Evolutionary conservation across 2,329 filamentous ascomycete species (phyloP).

Genomic region (Colletotrichum sp.): DNA sequence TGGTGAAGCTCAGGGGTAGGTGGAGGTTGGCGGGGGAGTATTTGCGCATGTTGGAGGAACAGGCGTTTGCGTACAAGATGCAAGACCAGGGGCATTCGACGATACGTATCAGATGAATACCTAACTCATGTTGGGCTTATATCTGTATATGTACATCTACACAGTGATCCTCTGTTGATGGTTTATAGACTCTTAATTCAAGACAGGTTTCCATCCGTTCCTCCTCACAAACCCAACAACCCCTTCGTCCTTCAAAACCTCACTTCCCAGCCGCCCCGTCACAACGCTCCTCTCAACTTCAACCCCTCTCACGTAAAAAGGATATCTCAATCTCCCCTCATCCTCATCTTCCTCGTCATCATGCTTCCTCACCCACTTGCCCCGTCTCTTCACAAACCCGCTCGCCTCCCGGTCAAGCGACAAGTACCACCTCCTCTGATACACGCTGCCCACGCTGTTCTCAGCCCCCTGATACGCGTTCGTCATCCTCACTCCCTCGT

Average conservation of each 20-base stretch:
- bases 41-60: slow-evolving; percentile 36
- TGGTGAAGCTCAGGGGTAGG: slow-evolving; percentile 31
- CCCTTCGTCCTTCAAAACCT: slow-evolving; percentile 66
- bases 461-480: slow-evolving; percentile 71
- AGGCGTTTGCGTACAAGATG: slow-evolving; percentile 33
- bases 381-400: slow-evolving; percentile 51
- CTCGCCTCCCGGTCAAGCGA: slow-evolving; percentile 64
- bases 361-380: not conserved
- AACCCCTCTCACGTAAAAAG: slow-evolving; percentile 66
- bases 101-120: not conserved
- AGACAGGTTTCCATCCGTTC: slow-evolving; percentile 62
- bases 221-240: slow-evolving; percentile 61
- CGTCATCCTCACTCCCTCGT: slow-evolving; percentile 58
- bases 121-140: not conserved
- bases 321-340: slow-evolving; percentile 44
- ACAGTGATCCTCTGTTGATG: not conserved
- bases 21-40: slow-evolving; percentile 43
- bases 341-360: not conserved
- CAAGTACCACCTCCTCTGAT: slow-evolving; percentile 72
- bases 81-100: not conserved
- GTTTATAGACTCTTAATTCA: slow-evolving; percentile 32
- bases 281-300: slow-evolving; percentile 70
- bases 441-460: slow-evolving; percentile 70
- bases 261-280: slow-evolving; percentile 62
- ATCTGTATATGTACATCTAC: not conserved